phyloP scores from a whole-genome alignment of 1,284 basidiomycete genomes.

The Lentinula novae-zelandiae region DNA sequence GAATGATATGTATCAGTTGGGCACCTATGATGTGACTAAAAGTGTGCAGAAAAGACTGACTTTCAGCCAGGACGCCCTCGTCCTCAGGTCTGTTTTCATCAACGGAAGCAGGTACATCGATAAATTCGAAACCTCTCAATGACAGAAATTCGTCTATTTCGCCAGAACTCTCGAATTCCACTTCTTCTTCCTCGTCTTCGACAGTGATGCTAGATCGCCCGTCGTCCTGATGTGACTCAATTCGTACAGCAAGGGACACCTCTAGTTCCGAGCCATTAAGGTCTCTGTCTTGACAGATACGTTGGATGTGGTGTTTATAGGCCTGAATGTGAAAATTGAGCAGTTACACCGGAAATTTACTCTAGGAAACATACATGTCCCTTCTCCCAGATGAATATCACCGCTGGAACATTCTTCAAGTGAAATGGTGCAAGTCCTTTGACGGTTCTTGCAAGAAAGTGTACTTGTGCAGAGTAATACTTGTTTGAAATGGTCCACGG shows the following conservation, averaged over 20 bases:
- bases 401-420: slow-evolving; percentile 52
- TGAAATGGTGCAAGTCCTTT: slow-evolving; percentile 35
- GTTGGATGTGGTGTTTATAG: slow-evolving; percentile 48
- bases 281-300: slow-evolving; percentile 36
- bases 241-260: slow-evolving; percentile 61
- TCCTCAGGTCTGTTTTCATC: slow-evolving; percentile 13
- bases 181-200: slow-evolving; percentile 17
- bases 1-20: slow-evolving; percentile 6
- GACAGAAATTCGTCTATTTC: slow-evolving; percentile 63
- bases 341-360: slow-evolving; percentile 11
- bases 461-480: slow-evolving; percentile 80
- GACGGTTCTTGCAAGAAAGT: slow-evolving; percentile 53
- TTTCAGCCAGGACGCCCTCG: background rate
- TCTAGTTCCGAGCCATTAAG: slow-evolving; percentile 55
- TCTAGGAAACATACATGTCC: slow-evolving; percentile 47
- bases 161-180: slow-evolving; percentile 39
- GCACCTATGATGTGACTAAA: background rate
- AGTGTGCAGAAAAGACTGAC: slow-evolving; percentile 24
- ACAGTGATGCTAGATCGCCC: background rate
- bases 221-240: slow-evolving; percentile 5
- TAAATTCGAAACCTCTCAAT: slow-evolving; percentile 69
- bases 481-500: slow-evolving; percentile 82
- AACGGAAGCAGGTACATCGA: slow-evolving; percentile 34
- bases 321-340: slow-evolving; percentile 29
- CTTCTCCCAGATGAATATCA: slow-evolving; percentile 66